Percentiles rank a stretch among this genome's conserved stretches.
Conservation (phyloP, 179 eudicot species). For the Silene noctiflora region DNA sequence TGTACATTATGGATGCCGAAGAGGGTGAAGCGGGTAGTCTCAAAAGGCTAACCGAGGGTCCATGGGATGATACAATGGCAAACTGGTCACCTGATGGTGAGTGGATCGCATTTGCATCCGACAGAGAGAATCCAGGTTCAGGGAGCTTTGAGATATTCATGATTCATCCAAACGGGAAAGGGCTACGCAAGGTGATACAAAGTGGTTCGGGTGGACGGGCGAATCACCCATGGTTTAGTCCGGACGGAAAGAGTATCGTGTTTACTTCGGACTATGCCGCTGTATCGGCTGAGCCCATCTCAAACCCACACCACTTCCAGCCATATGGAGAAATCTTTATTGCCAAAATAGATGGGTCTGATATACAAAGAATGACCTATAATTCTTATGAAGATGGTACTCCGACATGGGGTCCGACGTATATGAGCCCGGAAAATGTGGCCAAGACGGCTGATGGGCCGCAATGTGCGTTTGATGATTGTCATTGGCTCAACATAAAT, state of each 20-base stretch:
- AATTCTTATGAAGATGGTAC: slow-evolving; percentile 85
- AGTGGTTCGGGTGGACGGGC: slow-evolving; percentile 64
- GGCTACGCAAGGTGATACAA: slow-evolving; percentile 60
- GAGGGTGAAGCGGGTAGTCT: slow-evolving; percentile 58
- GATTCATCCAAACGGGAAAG: slow-evolving; percentile 76
- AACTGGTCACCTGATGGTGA: slow-evolving; percentile 85
- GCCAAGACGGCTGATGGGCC: slow-evolving; percentile 34
- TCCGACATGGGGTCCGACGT: slow-evolving; percentile 72
- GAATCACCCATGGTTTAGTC: slow-evolving; percentile 88
- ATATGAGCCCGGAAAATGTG: slow-evolving; percentile 33
- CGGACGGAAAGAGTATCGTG: slow-evolving; percentile 59
- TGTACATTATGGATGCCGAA: slow-evolving; percentile 74
- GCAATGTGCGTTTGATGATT: slow-evolving; percentile 55
- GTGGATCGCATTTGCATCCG: slow-evolving; percentile 78
- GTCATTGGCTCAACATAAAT: slow-evolving; percentile 51
- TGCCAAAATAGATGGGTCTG: slow-evolving; percentile 56
- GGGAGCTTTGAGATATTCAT: slow-evolving; percentile 61
- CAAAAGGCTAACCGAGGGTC: slow-evolving; percentile 57
- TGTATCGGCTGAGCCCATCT: slow-evolving; percentile 81
- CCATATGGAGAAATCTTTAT: slow-evolving; percentile 78
- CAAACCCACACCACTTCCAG: slow-evolving; percentile 73
- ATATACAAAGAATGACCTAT: slow-evolving; percentile 61
- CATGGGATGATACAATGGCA: slow-evolving; percentile 83
- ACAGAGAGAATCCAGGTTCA: slow-evolving; percentile 57
- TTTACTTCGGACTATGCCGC: slow-evolving; percentile 72